Percentiles rank a stretch among this genome's conserved stretches.
Evolutionary conservation across 768 basidiomycete species (phyloP).

Genomic region (Xerocomus potaroensis): DNA sequence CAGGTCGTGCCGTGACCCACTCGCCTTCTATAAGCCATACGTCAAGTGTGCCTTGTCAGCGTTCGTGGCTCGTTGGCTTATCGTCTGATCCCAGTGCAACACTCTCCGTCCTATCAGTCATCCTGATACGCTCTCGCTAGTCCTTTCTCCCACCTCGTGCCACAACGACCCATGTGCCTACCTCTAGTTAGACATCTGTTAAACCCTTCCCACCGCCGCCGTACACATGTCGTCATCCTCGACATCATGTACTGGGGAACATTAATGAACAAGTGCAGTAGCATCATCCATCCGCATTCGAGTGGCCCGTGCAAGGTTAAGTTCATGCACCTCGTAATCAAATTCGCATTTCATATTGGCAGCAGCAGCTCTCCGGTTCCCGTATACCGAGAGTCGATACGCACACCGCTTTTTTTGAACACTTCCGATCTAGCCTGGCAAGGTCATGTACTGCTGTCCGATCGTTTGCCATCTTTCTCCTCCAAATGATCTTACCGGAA

Average conservation of each 20-base stretch:
- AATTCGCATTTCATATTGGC: conserved; percentile 38
- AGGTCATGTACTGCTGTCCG: conserved; percentile 30
- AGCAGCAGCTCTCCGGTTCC: conserved; percentile 30
- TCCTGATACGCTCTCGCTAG: conserved; percentile 11
- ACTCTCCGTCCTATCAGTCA: conserved; percentile 29
- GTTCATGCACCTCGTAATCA: conserved; percentile 39
- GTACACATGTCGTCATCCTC: conserved; percentile 22
- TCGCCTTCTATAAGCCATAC: conserved; percentile 9
- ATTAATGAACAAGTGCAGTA: conserved; percentile 31
- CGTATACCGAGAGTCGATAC: conserved; percentile 26
- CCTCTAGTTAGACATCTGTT: conserved; percentile 27
- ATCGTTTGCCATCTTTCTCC: conserved; percentile 42
- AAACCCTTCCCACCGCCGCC: conserved; percentile 15
- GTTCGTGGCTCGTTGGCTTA: conserved; percentile 21
- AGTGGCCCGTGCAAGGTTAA: conserved; percentile 33
- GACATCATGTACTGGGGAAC: conserved; percentile 30
- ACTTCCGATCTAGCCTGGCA: conserved; percentile 23
- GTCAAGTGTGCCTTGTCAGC: conserved; percentile 26
- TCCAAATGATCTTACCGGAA: conserved; percentile 43
- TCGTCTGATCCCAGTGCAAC: conserved; percentile 9
- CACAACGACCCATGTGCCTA: conserved; percentile 12
- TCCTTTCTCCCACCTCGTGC: conserved; percentile 8
- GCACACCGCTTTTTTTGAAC: conserved; percentile 3
- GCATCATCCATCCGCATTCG: conserved; percentile 29
- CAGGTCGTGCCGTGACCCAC: conserved; percentile 76